phyloP scores from a whole-genome alignment of 306 rosid genomes.

The Cucumis cinereus region DNA sequence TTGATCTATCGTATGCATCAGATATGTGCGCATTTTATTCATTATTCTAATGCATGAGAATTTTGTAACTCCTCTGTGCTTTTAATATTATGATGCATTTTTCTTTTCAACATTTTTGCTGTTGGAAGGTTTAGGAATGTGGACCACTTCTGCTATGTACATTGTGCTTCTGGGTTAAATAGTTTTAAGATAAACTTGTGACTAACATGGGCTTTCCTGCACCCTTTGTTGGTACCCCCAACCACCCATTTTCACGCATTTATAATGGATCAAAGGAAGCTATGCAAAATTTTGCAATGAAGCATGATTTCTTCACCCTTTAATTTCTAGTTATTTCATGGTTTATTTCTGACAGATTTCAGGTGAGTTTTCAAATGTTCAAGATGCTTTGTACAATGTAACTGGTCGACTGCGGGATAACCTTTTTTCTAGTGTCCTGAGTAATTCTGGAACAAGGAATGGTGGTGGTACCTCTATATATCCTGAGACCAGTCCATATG shows the following conservation, averaged over 20 bases:
- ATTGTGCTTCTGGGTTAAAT: not conserved
- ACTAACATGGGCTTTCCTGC: not conserved
- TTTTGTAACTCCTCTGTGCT: not conserved
- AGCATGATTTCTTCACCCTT: not conserved
- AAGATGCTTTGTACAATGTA: conserved; percentile 84
- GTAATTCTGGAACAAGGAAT: conserved; percentile 40
- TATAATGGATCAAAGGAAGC: not conserved
- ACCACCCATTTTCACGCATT: not conserved
- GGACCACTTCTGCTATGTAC: not conserved
- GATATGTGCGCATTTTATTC: not conserved
- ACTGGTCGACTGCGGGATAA: conserved; percentile 91
- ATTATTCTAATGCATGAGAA: not conserved
- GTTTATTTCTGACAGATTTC: conserved; percentile 46
- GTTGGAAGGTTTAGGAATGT: not conserved
- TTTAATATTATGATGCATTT: not conserved
- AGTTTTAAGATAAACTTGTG: not conserved
- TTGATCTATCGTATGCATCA: not conserved
- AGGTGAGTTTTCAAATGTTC: conserved; percentile 78
- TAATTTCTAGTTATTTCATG: conserved; percentile 1
- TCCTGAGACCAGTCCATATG: conserved; percentile 53
- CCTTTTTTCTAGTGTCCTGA: conserved; percentile 41
- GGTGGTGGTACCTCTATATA: conserved; percentile 23
- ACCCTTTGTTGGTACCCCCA: not conserved
- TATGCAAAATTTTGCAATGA: not conserved
- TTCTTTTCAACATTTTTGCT: not conserved